Evolutionary conservation across 306 rosid genomes (phyloP).

Genomic region (Malus sieversii): DNA sequence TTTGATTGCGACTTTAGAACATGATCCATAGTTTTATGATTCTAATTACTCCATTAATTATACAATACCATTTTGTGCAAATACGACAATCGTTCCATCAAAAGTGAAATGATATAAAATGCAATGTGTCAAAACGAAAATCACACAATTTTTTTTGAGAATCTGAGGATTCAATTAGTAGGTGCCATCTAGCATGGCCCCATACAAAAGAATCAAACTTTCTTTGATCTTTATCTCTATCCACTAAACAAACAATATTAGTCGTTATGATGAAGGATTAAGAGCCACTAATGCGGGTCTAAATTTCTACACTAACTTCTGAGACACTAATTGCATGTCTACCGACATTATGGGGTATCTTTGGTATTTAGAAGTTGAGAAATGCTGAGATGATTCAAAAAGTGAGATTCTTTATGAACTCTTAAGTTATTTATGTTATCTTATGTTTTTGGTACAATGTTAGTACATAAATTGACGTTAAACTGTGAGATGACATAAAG

Average conservation of each 20-base stretch:
- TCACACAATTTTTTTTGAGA: background rate
- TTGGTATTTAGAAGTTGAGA: too few species aligned
- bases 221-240: background rate
- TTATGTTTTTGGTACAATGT: too few species aligned
- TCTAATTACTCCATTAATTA: background rate
- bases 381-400: accelerated
- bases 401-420: too few species aligned
- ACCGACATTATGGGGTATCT: background rate
- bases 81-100: background rate
- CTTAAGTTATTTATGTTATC: too few species aligned
- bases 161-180: background rate
- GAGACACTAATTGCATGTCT: background rate
- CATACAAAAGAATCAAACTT: background rate
- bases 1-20: too few species aligned
- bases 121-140: background rate
- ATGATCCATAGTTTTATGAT: background rate
- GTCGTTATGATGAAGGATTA: background rate
- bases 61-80: background rate
- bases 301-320: too few species aligned
- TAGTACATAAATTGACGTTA: accelerated
- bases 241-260: background rate
- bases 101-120: background rate
- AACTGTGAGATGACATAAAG: accelerated
- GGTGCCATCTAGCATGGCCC: background rate
- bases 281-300: slow-evolving; percentile 3